Evolutionary conservation across 2,329 filamentous ascomycete species (phyloP), one percentile per base, ranked within the genome.

Genomic region (Fusarium ramigenum): DNA sequence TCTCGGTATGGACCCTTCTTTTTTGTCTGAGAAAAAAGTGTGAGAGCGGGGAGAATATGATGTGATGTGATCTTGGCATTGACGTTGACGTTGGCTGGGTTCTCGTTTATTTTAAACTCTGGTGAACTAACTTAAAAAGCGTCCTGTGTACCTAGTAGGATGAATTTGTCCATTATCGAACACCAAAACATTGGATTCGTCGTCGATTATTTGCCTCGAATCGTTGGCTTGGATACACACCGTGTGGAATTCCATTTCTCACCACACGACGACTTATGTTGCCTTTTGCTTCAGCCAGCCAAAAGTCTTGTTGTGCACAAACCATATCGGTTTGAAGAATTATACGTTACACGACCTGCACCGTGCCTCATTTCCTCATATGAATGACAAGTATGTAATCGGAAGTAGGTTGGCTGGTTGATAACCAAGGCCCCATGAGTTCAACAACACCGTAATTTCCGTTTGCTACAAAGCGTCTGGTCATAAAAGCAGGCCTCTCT

Each of bases 61-160:
- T 39, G n/a, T 44, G 54, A 58, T 57, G 40, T 58, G 54, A 47
- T 49, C 28, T 63, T 63, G 60, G 53, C 52, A 25, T 28, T 49
- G 21, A 25, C 19, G 18, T 46, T 34, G 21, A 23, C 19, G 10
- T 34, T 50, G 47, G 23, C 28, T 57, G 30, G 37, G 30, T 44
- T 42, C 30, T 25, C 32, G 32, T 50, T 37, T 36, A 25, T 34
- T 34, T 25, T 28, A 30, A 59, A 54, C 37, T 40, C 23, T 21
- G 19, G 23, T 54, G 28, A 23, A 18, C 15, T 50, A 47, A 28
- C 25, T 21, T 47, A 47, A 21, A 15, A 47, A 21, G n/a, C 18
- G 18, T 28, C 43, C 43, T 46, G 14, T 12, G 18, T 28, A 28
- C 43, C 25, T 28, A 28, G 44, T 28, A 28, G 25, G 25, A 47